Conservation (phyloP, 106 monocot species). For the Gastrodia elata region DNA sequence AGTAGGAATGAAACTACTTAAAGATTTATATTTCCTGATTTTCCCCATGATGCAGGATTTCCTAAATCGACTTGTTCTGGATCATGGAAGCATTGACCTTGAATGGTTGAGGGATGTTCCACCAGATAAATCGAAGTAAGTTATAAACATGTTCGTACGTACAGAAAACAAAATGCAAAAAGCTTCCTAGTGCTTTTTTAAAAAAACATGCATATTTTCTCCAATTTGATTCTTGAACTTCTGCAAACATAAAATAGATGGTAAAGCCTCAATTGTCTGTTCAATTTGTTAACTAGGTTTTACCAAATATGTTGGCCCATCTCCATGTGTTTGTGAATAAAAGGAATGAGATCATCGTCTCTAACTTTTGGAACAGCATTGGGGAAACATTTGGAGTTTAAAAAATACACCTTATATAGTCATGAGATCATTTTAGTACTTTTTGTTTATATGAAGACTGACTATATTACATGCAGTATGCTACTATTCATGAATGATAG, state of each 20-base stretch:
- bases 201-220: background rate
- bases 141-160: background rate
- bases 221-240: background rate
- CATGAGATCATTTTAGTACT: background rate
- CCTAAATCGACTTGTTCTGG: slow-evolving; percentile 16
- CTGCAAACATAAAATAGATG: background rate
- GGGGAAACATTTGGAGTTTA: background rate
- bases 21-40: background rate
- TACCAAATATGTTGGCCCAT: background rate
- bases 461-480: background rate
- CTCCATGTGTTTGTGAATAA: background rate
- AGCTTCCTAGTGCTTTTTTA: background rate
- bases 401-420: background rate
- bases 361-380: background rate
- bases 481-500: background rate
- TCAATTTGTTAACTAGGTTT: background rate
- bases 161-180: background rate
- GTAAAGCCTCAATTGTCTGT: background rate
- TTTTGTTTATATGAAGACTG: background rate
- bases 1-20: slow-evolving; percentile 3
- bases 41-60: slow-evolving; percentile 18
- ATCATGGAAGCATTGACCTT: slow-evolving; percentile 25
- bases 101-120: slow-evolving; percentile 27
- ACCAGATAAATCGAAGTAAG: slow-evolving; percentile 30
- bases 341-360: background rate